Evolutionary conservation across 768 basidiomycete genomes (phyloP).

Genomic region (Pleurotus pulmonarius): DNA sequence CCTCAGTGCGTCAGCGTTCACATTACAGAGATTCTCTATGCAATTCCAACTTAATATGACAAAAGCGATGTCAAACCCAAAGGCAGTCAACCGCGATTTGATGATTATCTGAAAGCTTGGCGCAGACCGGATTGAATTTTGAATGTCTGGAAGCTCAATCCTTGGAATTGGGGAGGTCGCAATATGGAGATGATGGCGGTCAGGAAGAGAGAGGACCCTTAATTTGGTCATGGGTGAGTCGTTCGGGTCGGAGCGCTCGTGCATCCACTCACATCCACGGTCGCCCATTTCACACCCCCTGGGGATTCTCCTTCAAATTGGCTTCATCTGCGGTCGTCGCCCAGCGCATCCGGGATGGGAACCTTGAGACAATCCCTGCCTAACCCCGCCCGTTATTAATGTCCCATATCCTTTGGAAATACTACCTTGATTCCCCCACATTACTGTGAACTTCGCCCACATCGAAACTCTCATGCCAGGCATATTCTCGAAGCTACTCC

Average conservation of each 20-base stretch:
- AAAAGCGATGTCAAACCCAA: too few relatives aligned
- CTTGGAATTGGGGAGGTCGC: too few relatives aligned
- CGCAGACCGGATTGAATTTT: too few relatives aligned
- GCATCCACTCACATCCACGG: not conserved
- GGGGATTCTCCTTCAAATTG: not conserved
- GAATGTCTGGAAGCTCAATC: too few relatives aligned
- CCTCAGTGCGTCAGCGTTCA: too few relatives aligned
- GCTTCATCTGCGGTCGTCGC: not conserved
- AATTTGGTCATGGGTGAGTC: not conserved
- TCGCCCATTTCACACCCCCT: not conserved
- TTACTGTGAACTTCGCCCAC: not conserved
- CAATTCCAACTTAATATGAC: too few relatives aligned
- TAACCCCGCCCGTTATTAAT: not conserved
- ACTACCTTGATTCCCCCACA: not conserved
- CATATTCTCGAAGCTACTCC: conserved; percentile 52
- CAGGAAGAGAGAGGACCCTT: not conserved
- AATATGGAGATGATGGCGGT: too few relatives aligned
- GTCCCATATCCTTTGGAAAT: too few relatives aligned
- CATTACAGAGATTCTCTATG: too few relatives aligned
- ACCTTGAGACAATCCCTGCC: not conserved
- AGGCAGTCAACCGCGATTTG: too few relatives aligned
- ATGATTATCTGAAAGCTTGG: too few relatives aligned
- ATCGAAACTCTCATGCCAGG: not conserved
- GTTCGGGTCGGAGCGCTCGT: not conserved
- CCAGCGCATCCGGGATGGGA: not conserved